Percentiles rank a stretch among this genome's conserved stretches.
These are phyloP conservation scores for Phylloporus arenicola DNA, from an alignment of 768 basidiomycete genomes.

Conservation along the genomic window DNA sequence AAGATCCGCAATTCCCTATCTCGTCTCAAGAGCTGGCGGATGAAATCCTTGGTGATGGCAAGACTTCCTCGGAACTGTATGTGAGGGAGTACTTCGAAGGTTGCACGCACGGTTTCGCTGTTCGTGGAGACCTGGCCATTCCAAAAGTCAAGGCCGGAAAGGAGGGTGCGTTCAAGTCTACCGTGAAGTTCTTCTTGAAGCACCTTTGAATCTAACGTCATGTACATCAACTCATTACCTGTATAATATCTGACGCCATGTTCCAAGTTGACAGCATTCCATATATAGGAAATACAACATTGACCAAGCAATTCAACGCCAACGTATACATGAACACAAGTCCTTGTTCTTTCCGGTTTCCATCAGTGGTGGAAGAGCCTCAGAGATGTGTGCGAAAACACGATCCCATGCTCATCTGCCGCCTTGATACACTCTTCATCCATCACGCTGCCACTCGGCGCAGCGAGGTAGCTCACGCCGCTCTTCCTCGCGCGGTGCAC, in stretches of 20 bases:
- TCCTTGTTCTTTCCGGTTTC: constrained; percentile 2
- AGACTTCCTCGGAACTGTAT: constrained; percentile 35
- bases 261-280: background rate
- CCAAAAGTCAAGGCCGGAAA: constrained; percentile 55
- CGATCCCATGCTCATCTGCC: constrained; percentile 87
- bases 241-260: background rate
- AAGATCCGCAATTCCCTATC: constrained; percentile 46
- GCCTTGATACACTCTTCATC: constrained; percentile 95
- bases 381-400: constrained; percentile 85
- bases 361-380: constrained; percentile 84
- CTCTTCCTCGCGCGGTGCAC: constrained; percentile 90
- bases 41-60: constrained; percentile 40
- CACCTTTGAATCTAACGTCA: constrained; percentile 13
- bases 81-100: constrained; percentile 27
- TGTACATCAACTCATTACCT: background rate
- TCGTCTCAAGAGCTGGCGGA: constrained; percentile 44
- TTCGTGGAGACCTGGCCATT: constrained; percentile 43
- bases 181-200: constrained; percentile 50
- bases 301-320: background rate
- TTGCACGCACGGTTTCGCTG: constrained; percentile 52
- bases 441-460: constrained; percentile 94
- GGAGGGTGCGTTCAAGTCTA: constrained; percentile 47
- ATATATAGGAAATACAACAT: background rate
- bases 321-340: constrained; percentile 3
- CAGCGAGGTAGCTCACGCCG: constrained; percentile 88